These are phyloP conservation scores for Pythium dissimile DNA, from an alignment of 352 stramenopile species.

Conservation along the genomic window DNA sequence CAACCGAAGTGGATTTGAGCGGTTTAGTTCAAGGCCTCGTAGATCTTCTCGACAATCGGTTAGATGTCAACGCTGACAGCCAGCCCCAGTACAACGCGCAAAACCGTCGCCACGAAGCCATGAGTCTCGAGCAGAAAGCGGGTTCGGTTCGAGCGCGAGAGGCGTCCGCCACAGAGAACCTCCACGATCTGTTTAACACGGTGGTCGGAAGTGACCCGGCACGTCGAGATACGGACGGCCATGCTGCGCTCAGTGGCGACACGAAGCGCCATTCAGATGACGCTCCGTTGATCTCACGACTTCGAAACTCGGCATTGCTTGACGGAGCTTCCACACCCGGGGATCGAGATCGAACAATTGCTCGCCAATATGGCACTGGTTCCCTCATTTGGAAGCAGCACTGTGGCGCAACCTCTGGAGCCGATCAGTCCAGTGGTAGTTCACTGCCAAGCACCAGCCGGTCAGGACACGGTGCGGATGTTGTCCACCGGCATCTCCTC, in stretches of 20 bases:
- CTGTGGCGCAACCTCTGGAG: background rate
- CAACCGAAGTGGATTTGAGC: slow-evolving; percentile 37
- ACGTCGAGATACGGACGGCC: background rate
- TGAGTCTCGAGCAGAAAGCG: background rate
- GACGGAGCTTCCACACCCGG: slow-evolving; percentile 17
- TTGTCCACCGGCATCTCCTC: too few species aligned
- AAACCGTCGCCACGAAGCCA: too few species aligned
- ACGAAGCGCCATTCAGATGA: background rate
- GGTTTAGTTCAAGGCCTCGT: slow-evolving; percentile 26
- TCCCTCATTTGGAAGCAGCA: slow-evolving; percentile 13
- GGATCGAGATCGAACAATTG: background rate
- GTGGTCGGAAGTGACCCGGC: background rate
- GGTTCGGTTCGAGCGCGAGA: background rate
- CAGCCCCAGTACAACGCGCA: too few species aligned
- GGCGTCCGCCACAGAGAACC: background rate
- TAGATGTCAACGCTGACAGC: too few species aligned
- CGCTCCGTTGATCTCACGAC: slow-evolving; percentile 5
- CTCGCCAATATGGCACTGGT: slow-evolving; percentile 24
- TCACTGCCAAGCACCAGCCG: too few species aligned
- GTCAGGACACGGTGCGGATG: too few species aligned
- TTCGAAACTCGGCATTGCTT: slow-evolving; percentile 38
- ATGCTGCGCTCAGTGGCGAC: background rate
- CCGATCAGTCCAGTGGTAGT: too few species aligned
- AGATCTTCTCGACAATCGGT: slow-evolving; percentile 44
- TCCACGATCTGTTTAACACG: background rate